Evolutionary conservation across 2,329 filamentous ascomycete genomes (phyloP), one percentile per base, ranked within the genome.

Genomic region (Ceratocystis cubensis): DNA sequence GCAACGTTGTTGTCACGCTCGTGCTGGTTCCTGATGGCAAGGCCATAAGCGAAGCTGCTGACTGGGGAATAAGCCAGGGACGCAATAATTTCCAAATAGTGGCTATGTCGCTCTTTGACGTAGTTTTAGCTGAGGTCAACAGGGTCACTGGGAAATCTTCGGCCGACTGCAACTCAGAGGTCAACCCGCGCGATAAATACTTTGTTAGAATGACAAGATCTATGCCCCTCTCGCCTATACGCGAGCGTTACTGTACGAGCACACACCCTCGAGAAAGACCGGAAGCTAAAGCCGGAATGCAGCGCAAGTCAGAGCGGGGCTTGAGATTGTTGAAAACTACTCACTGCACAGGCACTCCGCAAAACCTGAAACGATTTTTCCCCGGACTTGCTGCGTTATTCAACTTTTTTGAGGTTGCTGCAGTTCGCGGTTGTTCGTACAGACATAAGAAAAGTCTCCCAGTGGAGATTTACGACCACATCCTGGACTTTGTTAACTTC

Each of bases 81-180:
- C 63, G 50, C 15, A 13, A 15, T 22, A 53, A 65, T 41, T 72
- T 72, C 50, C 70, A 71, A 48, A 48, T 70, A 7, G 67, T 70
- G 50, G 50, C 68, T 59, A 20, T 71, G 22, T 70, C 67, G 10
- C 68, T 72, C 61, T 72, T 71, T 25, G 6, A 71, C 62, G 68
- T 66, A 10, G 28, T 44, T n/a, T 69, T 72, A 65, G 70, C 64
- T 0, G 70, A 72, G 41, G 70, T 71, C 57, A 22, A n/a, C 46
- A 48, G 46, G 68, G 28, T 15, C 22, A n/a, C 10, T 61, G 44
- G 3, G 22, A 25, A 25, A 15, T 41, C 37, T 15, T 41, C 37
- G 37, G 37, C 37, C 13, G 37, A 41, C 37, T 15, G 10, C 37
- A 41, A 15, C 37, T 41, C 3, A 4, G 3, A 41, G 37, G 37